Evolutionary conservation across 2,329 filamentous ascomycete genomes (phyloP), one percentile per base, ranked within the genome.

Genomic region (Clathrospora elynae): DNA sequence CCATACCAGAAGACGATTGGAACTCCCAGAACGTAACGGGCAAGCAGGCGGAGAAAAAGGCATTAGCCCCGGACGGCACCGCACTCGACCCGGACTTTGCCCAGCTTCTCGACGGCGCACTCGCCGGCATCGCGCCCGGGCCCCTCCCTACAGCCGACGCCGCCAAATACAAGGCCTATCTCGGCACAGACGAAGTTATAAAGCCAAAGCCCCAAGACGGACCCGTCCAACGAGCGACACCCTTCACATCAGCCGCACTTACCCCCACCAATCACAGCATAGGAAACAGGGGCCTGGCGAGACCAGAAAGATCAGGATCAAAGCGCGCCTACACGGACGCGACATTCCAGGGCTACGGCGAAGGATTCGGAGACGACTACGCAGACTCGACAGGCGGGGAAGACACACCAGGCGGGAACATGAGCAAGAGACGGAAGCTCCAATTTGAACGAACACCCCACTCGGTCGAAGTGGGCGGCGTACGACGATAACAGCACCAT

Each of bases 301-400:
- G 87, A 40, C 82, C 85, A 22, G 83, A 85, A 56, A 79, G 87
- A 33, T 75, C 77, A 41, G 78, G 81, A 49, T 88, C 87, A 74
- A 90, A 90, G 76, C 80, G 88, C 33, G 81, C 84, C 50, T 91
- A 90, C 63, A 83, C 85, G 25, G 87, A 91, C 52, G 80, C 78
- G 57, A 88, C 84, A 59, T 91, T 81, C 61, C 83, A 87, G 59
- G 87, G 87, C 28, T 90, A 90, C 59, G 80, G 82, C 30, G 86
- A 90, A 55, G 84, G 84, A 22, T 89, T 78, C 55, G 78, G 78
- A 7, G 86, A 90, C 50, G 85, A 88, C 52, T 86, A 66, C 6
- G 81, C 77, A 42, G 83, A 89, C 61, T 88, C 85, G 14, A 88
- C 86, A 14, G 85, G 83, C 44, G 86, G 87, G 54, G 83, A 83